Evolutionary conservation across 2,329 filamentous ascomycete genomes (phyloP).

Genomic region (Alternaria angustiovoidea): DNA sequence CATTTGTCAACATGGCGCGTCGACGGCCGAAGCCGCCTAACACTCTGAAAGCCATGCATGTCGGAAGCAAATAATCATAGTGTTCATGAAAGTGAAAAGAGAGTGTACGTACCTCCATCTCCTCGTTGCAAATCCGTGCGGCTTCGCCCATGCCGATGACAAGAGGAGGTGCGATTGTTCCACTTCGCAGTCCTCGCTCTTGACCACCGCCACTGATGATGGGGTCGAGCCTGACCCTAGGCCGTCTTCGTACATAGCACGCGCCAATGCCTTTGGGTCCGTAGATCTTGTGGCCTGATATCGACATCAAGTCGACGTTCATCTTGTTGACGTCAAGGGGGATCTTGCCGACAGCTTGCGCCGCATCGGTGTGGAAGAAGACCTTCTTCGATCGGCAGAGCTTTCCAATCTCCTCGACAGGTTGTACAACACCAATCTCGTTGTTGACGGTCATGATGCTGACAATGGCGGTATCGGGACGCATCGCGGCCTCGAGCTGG

Average conservation of each 20-base stretch:
- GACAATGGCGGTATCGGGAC: conserved; percentile 88
- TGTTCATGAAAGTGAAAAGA: conserved; percentile 32
- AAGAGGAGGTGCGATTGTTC: conserved; percentile 87
- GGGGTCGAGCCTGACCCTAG: conserved; percentile 91
- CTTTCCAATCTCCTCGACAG: conserved; percentile 89
- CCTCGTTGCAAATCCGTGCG: conserved; percentile 87
- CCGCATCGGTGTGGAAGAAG: conserved; percentile 97
- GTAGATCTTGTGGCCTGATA: conserved; percentile 98
- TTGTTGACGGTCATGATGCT: conserved; percentile 99
- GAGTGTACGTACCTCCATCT: conserved; percentile 78
- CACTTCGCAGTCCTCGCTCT: conserved; percentile 92
- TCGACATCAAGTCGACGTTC: conserved; percentile 99
- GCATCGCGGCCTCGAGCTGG: conserved; percentile 85
- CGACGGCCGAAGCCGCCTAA: conserved; percentile 40
- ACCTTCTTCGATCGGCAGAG: conserved; percentile 90
- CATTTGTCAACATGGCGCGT: conserved; percentile 63
- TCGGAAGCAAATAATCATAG: conserved; percentile 82
- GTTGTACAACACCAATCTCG: conserved; percentile 99
- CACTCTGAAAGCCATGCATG: conserved; percentile 90
- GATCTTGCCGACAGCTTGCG: conserved; percentile 98
- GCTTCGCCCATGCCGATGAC: conserved; percentile 95
- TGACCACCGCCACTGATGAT: conserved; percentile 97
- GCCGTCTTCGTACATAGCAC: conserved; percentile 91
- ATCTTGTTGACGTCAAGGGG: conserved; percentile 95
- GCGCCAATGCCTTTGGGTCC: conserved; percentile 97